phyloP scores from a whole-genome alignment of 1,139 yeast species.

The Geotrichum reessii region DNA sequence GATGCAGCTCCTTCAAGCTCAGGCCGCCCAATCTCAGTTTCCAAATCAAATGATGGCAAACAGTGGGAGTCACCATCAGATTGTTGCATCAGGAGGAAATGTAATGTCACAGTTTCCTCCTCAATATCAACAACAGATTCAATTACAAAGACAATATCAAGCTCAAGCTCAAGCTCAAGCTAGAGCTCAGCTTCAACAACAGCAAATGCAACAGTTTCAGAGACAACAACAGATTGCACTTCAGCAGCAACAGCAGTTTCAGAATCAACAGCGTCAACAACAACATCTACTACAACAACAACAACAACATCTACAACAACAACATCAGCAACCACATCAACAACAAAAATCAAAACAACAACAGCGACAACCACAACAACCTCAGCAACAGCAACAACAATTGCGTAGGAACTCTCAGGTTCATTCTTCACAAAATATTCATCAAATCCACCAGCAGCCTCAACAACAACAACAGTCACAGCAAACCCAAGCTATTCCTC shows the following conservation, averaged over 20 bases:
- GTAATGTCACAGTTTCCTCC: slow-evolving; percentile 4
- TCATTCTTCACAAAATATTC: not conserved
- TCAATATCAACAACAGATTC: slow-evolving; percentile 6
- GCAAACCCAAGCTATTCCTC: slow-evolving; percentile 1
- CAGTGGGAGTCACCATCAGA: slow-evolving; percentile 1
- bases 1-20: slow-evolving; percentile 3
- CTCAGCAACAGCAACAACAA: slow-evolving; percentile 1
- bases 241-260: no score
- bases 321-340: no score
- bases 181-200: slow-evolving; percentile 6
- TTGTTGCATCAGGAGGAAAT: slow-evolving; percentile 7
- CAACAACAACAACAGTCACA: slow-evolving; percentile 9
- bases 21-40: slow-evolving; percentile 6
- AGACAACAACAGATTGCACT: not conserved
- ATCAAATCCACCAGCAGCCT: slow-evolving; percentile 7
- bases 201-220: slow-evolving; percentile 2
- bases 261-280: no score
- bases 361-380: not conserved
- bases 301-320: no score
- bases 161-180: slow-evolving; percentile 5
- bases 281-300: no score
- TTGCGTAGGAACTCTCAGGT: not conserved
- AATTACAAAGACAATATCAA: slow-evolving; percentile 4
- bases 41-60: slow-evolving; percentile 1
- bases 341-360: no score